Conservation (phyloP, 2,329 filamentous ascomycete genomes). For the Pestalotiopsis fici region DNA sequence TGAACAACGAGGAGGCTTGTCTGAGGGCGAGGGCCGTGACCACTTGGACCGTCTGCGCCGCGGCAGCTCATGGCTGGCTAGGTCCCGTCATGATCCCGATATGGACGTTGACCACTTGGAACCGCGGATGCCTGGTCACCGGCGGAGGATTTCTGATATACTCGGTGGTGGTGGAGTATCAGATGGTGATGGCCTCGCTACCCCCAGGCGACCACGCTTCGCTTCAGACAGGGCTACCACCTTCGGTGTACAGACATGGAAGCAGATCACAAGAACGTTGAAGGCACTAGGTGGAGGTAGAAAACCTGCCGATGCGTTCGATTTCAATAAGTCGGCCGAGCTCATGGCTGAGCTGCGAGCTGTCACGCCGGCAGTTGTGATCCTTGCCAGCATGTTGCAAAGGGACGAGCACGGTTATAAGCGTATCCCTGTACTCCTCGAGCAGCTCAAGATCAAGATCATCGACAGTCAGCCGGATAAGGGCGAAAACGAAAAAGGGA, state of each 20-base stretch:
- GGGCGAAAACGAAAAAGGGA: conserved; percentile 62
- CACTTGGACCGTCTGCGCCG: conserved; percentile 52
- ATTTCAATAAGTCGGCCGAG: conserved; percentile 94
- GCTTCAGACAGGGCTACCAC: conserved; percentile 69
- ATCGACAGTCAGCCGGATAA: conserved; percentile 75
- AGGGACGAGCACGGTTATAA: conserved; percentile 94
- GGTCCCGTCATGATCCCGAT: conserved; percentile 48
- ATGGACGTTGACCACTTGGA: conserved; percentile 55
- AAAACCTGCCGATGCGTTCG: conserved; percentile 79
- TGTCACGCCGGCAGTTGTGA: conserved; percentile 88
- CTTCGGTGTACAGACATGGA: conserved; percentile 83
- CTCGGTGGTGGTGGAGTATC: conserved; percentile 66
- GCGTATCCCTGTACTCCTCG: conserved; percentile 89
- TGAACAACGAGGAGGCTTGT: conserved; percentile 65
- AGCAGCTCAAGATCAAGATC: conserved; percentile 89
- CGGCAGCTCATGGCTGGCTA: conserved; percentile 58
- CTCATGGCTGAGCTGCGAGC: conserved; percentile 93
- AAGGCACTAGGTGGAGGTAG: conserved; percentile 73
- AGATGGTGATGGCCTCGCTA: conserved; percentile 58
- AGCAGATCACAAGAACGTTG: conserved; percentile 86
- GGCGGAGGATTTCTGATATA: conserved; percentile 64
- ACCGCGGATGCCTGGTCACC: conserved; percentile 60
- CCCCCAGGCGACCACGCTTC: conserved; percentile 59
- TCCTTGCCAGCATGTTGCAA: conserved; percentile 97
- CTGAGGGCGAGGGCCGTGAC: conserved; percentile 74